phyloP scores from a whole-genome alignment of 1,284 basidiomycete genomes.

The Puccinia coronata region DNA sequence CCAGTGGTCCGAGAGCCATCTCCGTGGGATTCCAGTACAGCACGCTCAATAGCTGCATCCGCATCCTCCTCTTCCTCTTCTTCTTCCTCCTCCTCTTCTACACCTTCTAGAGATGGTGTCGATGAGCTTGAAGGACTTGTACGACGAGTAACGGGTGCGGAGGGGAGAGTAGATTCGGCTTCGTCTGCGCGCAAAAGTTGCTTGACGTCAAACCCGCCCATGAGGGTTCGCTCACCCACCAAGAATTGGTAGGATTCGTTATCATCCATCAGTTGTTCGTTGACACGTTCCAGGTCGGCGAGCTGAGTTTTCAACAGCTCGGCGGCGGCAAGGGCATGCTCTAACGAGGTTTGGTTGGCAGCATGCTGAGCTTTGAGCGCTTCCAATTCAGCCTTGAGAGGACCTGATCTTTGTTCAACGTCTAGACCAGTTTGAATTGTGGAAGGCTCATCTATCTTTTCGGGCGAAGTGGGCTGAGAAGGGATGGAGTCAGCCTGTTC shows the following conservation, averaged over 20 bases:
- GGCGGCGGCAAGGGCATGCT: constrained; percentile 21
- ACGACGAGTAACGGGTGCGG: background rate
- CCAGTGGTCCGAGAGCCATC: constrained; percentile 41
- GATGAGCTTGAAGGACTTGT: constrained; percentile 18
- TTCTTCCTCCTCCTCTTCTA: constrained; percentile 58
- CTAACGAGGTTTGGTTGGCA: background rate
- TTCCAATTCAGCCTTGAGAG: constrained; percentile 16
- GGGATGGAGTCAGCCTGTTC: background rate
- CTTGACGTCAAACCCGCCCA: constrained; percentile 63
- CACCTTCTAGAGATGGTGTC: constrained; percentile 24
- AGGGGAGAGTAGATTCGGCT: constrained; percentile 55
- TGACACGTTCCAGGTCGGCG: constrained; percentile 43
- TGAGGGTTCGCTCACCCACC: constrained; percentile 81
- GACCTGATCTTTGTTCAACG: background rate
- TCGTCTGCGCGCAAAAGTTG: constrained; percentile 61
- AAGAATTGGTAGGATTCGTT: constrained; percentile 93
- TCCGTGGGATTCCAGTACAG: constrained; percentile 46
- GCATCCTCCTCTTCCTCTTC: constrained; percentile 40
- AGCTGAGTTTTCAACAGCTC: constrained; percentile 34
- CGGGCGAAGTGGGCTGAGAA: background rate
- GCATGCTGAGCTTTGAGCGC: constrained; percentile 11
- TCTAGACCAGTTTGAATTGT: background rate
- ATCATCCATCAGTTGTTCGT: constrained; percentile 66
- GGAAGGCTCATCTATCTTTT: background rate
- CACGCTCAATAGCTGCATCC: constrained; percentile 41